Evolutionary conservation across 2,329 filamentous ascomycete species (phyloP), one percentile per base, ranked within the genome.

Genomic region (Lachnellula arida): DNA sequence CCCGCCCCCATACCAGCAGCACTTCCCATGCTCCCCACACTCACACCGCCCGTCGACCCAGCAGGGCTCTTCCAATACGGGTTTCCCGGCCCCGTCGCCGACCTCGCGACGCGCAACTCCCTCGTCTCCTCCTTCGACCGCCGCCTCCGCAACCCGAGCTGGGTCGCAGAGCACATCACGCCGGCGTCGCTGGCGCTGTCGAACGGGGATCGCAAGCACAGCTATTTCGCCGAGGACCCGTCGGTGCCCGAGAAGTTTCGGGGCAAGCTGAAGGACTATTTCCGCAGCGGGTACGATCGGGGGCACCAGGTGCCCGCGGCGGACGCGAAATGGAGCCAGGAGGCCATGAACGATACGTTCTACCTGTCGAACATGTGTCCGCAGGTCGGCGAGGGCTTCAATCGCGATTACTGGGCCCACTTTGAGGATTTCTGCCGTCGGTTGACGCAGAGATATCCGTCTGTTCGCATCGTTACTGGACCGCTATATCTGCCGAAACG

Each of bases 371-470:
- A 99, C 76, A 99, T 99, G 92, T 96, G 92, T 70, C 94, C 94
- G 34, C 94, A 99, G 76, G 94, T 99, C 32, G 94, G 94, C 63
- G 91, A 97, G 70, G 94, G 94, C 57, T 99, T 99, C 80, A 99
- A 99, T 76, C 83, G 94, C 51, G 94, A 99, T 76, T 99, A 99
- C 81, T 99, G 94, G 94, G 89, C 94, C 39, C 94, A 99, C 73
- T 92, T 99, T 64, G 94, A 99, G 76, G 93, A 97, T 70, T 99
- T 97, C 70, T 97, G 93, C 75, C 84, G 94, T 9, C 79, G 91
- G 17, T 78, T 99, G 62, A 93, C 92, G 0, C 75, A 78, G 47
- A 81, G 78, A 53, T 99, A 97, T 70, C 92, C 93, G 1, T 88
- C 83, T 43, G 93, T 99, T 25, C 82, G 94, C 60, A 87, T 97